Evolutionary conservation across 2,329 filamentous ascomycete species (phyloP).

Genomic region (Penicillium sp.): DNA sequence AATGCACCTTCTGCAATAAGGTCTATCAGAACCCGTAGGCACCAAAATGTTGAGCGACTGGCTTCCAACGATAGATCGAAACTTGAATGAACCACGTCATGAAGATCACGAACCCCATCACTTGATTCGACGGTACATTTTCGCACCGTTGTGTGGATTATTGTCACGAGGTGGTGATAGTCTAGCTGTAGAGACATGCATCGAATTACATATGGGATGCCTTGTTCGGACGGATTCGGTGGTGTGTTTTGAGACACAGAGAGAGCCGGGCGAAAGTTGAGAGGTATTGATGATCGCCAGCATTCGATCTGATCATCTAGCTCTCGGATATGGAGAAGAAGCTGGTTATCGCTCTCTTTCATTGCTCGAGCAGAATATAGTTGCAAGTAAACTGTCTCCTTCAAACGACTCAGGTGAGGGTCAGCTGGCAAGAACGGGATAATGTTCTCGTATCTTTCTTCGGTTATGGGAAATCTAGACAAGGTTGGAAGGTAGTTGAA

Average conservation of each 20-base stretch:
- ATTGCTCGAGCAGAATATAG: slow-evolving; percentile 15
- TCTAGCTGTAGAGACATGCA: slow-evolving; percentile 17
- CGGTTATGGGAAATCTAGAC: no score
- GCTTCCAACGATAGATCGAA: slow-evolving; percentile 20
- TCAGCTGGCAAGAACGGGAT: slow-evolving; percentile 8
- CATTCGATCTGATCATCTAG: slow-evolving; percentile 19
- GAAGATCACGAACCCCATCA: slow-evolving; percentile 10
- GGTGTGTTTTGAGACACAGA: slow-evolving; percentile 10
- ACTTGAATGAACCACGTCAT: slow-evolving; percentile 21
- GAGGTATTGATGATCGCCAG: slow-evolving; percentile 17
- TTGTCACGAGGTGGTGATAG: slow-evolving; percentile 15
- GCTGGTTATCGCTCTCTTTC: slow-evolving; percentile 13
- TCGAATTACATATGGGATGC: background rate
- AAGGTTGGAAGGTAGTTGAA: background rate
- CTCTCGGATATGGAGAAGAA: slow-evolving; percentile 15
- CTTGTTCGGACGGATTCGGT: background rate
- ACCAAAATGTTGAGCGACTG: slow-evolving; percentile 17
- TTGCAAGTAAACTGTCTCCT: slow-evolving; percentile 14
- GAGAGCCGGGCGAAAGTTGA: slow-evolving; percentile 13
- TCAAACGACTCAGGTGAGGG: slow-evolving; percentile 6
- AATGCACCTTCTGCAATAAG: slow-evolving; percentile 7
- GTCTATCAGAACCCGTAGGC: slow-evolving; percentile 7
- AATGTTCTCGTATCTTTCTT: background rate
- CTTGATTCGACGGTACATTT: slow-evolving; percentile 10
- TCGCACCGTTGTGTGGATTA: slow-evolving; percentile 20